Conservation (phyloP, 164 flowering plant species). For the Aristolochia fimbriata region DNA sequence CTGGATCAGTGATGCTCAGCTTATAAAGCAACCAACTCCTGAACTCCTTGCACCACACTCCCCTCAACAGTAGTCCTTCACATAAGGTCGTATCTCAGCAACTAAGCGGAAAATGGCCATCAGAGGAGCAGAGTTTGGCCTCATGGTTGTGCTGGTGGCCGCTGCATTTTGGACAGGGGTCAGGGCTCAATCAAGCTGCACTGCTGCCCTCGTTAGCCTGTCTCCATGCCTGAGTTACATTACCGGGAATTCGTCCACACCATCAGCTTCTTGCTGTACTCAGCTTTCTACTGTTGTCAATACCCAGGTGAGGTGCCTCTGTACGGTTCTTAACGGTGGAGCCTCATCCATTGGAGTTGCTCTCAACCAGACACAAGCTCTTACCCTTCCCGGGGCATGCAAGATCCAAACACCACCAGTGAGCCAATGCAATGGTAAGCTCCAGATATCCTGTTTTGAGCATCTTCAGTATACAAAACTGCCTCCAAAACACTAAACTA, state of each 20-base stretch:
- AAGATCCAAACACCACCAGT: conserved; percentile 64
- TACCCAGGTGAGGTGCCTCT: conserved; percentile 53
- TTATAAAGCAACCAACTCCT: background rate
- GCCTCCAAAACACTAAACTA: background rate
- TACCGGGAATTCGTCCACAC: conserved; percentile 58
- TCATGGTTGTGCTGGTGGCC: conserved; percentile 17
- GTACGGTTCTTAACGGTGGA: conserved; percentile 47
- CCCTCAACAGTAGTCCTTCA: background rate
- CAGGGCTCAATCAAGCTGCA: conserved; percentile 53
- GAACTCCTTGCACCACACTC: background rate
- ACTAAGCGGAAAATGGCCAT: conserved; percentile 19
- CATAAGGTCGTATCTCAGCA: background rate
- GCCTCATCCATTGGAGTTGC: conserved; percentile 33
- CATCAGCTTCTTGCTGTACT: conserved; percentile 59
- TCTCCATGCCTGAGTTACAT: conserved; percentile 67
- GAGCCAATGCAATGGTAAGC: conserved; percentile 49
- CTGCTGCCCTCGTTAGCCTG: conserved; percentile 41
- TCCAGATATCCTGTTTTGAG: background rate
- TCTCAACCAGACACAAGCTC: conserved; percentile 66
- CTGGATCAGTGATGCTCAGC: background rate
- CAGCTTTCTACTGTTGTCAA: conserved; percentile 55
- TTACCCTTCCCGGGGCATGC: conserved; percentile 57
- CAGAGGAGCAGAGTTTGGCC: conserved; percentile 10
- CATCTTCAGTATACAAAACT: no score
- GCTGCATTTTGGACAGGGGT: conserved; percentile 30